phyloP scores from a whole-genome alignment of 2,329 filamentous ascomycete species.

The Dothideomycetes sp. region DNA sequence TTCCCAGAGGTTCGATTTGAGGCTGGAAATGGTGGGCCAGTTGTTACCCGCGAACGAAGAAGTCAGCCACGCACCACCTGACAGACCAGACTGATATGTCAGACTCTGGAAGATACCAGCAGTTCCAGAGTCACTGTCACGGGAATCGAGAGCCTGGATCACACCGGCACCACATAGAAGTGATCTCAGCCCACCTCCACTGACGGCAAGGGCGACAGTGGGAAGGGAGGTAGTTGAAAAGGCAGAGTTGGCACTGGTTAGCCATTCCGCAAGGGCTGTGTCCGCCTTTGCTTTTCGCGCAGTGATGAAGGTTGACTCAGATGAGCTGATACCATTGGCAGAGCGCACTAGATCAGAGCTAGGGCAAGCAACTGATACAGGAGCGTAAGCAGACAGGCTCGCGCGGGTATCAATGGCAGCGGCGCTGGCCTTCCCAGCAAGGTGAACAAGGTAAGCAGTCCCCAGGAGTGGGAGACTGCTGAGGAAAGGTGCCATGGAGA shows the following conservation, averaged over 20 bases:
- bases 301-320: slow-evolving; percentile 28
- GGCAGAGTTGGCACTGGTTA: slow-evolving; percentile 22
- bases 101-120: slow-evolving; percentile 34
- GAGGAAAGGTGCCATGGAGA: slow-evolving; percentile 2
- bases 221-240: slow-evolving; percentile 28
- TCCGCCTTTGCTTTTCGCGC: slow-evolving; percentile 28
- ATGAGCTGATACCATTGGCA: slow-evolving; percentile 24
- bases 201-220: slow-evolving; percentile 29
- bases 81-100: slow-evolving; percentile 36
- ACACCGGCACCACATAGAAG: slow-evolving; percentile 29
- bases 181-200: slow-evolving; percentile 33
- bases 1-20: slow-evolving; percentile 30
- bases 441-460: background rate
- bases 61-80: slow-evolving; percentile 37
- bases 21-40: slow-evolving; percentile 31
- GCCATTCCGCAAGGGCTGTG: slow-evolving; percentile 27
- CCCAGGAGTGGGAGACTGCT: slow-evolving; percentile 1
- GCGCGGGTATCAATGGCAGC: slow-evolving; percentile 3
- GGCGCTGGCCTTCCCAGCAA: slow-evolving; percentile 3
- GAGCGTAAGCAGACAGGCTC: slow-evolving; percentile 21
- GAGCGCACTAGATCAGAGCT: slow-evolving; percentile 24
- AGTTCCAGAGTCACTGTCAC: slow-evolving; percentile 28
- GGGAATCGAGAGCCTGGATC: slow-evolving; percentile 31
- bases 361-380: slow-evolving; percentile 27
- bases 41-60: slow-evolving; percentile 35